Evolutionary conservation across 495 filamentous ascomycete species (phyloP), one percentile per base, ranked within the genome.

Genomic region (Talaromyces trachyspermus): DNA sequence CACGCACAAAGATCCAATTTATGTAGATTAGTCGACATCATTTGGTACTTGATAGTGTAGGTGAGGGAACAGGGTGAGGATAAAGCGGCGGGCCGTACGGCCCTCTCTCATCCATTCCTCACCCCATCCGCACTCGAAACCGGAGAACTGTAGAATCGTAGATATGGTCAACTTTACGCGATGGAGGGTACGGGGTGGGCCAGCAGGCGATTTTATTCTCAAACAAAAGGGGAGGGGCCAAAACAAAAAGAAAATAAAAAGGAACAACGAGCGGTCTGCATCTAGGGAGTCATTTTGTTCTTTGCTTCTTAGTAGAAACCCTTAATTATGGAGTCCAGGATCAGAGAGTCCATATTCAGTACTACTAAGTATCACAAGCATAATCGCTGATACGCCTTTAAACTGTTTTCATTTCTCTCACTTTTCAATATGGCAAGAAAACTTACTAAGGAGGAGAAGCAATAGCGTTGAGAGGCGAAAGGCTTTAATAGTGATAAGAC

Each of bases 81-180:
- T n/a, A n/a, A n/a, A n/a, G n/a, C n/a, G n/a, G n/a, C n/a, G n/a
- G n/a, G n/a, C n/a, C n/a, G n/a, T n/a, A n/a, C n/a, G n/a, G n/a
- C n/a, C n/a, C n/a, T n/a, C n/a, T n/a, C n/a, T n/a, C n/a, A n/a
- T n/a, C n/a, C n/a, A n/a, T n/a, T n/a, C n/a, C n/a, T n/a, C n/a
- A n/a, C n/a, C n/a, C n/a, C n/a, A n/a, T n/a, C n/a, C n/a, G n/a
- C n/a, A n/a, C n/a, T n/a, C n/a, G n/a, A n/a, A n/a, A n/a, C n/a
- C n/a, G 47, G 49, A 20, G 46, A 43, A 53, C 44, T 49, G 54
- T 43, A 56, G 57, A 49, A 54, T 52, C 55, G 3, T n/a, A 32
- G 29, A n/a, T 10, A 1, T 32, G 10, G 29, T 10, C 29, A 32
- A 32, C 29, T 32, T 32, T 32, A 32, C 29, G 29, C 29, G 29